Percentiles rank a stretch among this genome's conserved stretches.
phyloP scores from a whole-genome alignment of 805 yeast genomes.

The Vanderwaltozyma verrucispora region DNA sequence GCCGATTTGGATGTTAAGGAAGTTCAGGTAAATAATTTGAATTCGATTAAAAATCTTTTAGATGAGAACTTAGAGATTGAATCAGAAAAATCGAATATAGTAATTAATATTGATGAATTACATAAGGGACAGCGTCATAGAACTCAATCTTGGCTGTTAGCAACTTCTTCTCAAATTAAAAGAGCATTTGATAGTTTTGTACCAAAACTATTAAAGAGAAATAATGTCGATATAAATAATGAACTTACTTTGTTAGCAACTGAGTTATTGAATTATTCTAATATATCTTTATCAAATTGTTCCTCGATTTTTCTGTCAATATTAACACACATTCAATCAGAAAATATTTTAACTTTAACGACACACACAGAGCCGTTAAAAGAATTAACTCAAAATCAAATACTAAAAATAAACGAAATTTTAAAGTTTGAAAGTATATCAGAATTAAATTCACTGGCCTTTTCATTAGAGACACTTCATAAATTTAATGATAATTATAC shows the following conservation, averaged over 20 bases:
- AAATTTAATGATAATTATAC: conserved; percentile 2
- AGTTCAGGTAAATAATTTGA: conserved; percentile 9
- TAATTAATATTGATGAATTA: not conserved
- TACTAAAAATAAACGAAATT: conserved; percentile 3
- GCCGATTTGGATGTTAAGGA: conserved; percentile 22
- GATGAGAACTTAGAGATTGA: not conserved
- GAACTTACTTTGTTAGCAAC: conserved; percentile 10
- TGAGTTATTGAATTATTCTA: conserved; percentile 7
- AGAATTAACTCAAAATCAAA: conserved; percentile 5
- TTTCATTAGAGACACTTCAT: conserved; percentile 5
- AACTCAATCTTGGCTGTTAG: conserved; percentile 44
- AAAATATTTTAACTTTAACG: conserved; percentile 6
- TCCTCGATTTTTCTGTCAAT: conserved; percentile 9
- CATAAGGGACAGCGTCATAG: conserved; percentile 27
- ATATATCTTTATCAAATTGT: conserved; percentile 15
- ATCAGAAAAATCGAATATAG: not conserved
- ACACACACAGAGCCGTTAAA: conserved; percentile 2
- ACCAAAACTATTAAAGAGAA: conserved; percentile 17
- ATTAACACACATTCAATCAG: conserved; percentile 6
- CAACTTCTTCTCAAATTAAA: conserved; percentile 40
- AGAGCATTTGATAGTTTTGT: conserved; percentile 34
- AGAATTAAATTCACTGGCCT: conserved; percentile 6
- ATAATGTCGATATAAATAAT: conserved; percentile 10
- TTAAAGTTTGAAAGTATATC: conserved; percentile 10
- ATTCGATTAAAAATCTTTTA: conserved; percentile 6